Evolutionary conservation across 306 rosid genomes (phyloP).

Genomic region (Astragalus glycyphyllos): DNA sequence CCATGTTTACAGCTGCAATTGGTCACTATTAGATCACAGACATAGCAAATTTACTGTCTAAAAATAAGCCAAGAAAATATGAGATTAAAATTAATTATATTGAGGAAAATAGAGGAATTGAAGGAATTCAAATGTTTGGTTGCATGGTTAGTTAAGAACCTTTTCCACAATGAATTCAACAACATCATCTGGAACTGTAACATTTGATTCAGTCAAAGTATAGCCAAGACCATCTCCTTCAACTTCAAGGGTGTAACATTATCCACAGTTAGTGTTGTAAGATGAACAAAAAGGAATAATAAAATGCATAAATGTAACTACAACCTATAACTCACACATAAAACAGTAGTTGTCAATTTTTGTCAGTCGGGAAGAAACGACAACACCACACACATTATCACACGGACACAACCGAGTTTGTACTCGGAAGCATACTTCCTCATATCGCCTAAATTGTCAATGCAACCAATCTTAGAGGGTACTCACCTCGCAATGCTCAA

Average conservation of each 20-base stretch:
- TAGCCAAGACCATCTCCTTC: constrained; percentile 82
- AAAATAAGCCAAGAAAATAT: constrained; percentile 8
- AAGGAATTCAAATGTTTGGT: background rate
- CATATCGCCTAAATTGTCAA: too few species aligned
- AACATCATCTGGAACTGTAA: constrained; percentile 55
- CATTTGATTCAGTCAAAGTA: constrained; percentile 65
- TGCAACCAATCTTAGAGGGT: background rate
- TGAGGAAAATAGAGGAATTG: constrained; percentile 4
- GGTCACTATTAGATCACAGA: too few species aligned
- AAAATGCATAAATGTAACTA: constrained; percentile 10
- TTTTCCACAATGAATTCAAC: constrained; percentile 66
- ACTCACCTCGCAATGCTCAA: constrained; percentile 61
- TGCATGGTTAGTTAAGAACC: constrained; percentile 48
- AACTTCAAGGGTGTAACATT: constrained; percentile 51
- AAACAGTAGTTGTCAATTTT: too few species aligned
- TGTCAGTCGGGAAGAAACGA: too few species aligned
- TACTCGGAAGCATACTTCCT: too few species aligned
- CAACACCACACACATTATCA: too few species aligned
- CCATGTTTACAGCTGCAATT: too few species aligned
- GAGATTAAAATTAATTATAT: constrained; percentile 7
- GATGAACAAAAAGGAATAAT: constrained; percentile 21
- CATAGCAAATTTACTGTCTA: too few species aligned
- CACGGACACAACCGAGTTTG: too few species aligned
- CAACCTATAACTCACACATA: too few species aligned
- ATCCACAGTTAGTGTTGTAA: constrained; percentile 13